phyloP scores from a whole-genome alignment of 2,329 filamentous ascomycete genomes.

The Atkinsonella hypoxylon region DNA sequence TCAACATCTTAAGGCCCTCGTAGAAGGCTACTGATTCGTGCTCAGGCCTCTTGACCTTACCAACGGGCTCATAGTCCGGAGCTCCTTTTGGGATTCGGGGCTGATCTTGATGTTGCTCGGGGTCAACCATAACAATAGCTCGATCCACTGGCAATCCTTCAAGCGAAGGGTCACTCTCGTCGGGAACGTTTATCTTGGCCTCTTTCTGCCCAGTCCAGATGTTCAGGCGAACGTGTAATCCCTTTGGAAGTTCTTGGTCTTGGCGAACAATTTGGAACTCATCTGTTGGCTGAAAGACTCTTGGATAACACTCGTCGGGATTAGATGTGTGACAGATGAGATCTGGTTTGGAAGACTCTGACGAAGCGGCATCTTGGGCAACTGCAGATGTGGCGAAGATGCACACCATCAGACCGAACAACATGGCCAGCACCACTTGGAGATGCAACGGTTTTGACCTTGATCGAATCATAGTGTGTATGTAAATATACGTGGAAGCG shows the following conservation, averaged over 20 bases:
- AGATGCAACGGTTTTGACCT: slow-evolving; percentile 2
- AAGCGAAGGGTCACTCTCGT: slow-evolving; percentile 33
- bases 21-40: slow-evolving; percentile 18
- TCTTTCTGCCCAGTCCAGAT: slow-evolving; percentile 51
- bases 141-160: slow-evolving; percentile 41
- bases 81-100: slow-evolving; percentile 34
- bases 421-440: slow-evolving; percentile 11
- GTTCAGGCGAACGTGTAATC: slow-evolving; percentile 55
- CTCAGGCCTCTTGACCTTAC: slow-evolving; percentile 42
- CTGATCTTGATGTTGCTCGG: slow-evolving; percentile 19
- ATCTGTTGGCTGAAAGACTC: slow-evolving; percentile 49
- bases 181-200: slow-evolving; percentile 52
- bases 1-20: slow-evolving; percentile 36
- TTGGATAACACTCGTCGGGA: slow-evolving; percentile 52
- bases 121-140: slow-evolving; percentile 43
- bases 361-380: slow-evolving; percentile 16
- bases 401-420: slow-evolving; percentile 18
- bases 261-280: slow-evolving; percentile 51
- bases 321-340: slow-evolving; percentile 54
- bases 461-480: neutral
- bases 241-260: slow-evolving; percentile 53
- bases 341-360: slow-evolving; percentile 31
- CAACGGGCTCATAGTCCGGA: slow-evolving; percentile 44
- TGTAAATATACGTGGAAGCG: neutral
- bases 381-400: slow-evolving; percentile 13